A percentile compares a stretch with the other conserved stretches of the same genome.
phyloP scores from a whole-genome alignment of 306 rosid genomes.

The Vigna nakashimae region DNA sequence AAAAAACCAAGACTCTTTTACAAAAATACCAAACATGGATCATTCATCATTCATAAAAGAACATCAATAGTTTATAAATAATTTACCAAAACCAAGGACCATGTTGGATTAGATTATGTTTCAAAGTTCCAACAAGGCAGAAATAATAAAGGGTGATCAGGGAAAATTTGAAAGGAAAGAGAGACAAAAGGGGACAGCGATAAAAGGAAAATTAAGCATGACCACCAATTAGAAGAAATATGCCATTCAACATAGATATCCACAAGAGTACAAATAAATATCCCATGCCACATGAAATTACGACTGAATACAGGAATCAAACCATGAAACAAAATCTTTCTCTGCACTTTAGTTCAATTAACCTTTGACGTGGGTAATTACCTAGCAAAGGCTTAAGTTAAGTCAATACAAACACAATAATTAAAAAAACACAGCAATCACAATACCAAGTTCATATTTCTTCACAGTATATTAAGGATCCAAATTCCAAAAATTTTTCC shows the following conservation, averaged over 20 bases:
- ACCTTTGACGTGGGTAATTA: slow-evolving; percentile 6
- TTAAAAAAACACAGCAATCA: slow-evolving; percentile 16
- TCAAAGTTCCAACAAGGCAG: not conserved
- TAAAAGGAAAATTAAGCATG: slow-evolving; percentile 4
- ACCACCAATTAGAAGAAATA: slow-evolving; percentile 26
- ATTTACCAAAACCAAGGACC: slow-evolving; percentile 1
- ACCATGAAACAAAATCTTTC: slow-evolving; percentile 22
- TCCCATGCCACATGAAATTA: slow-evolving; percentile 10
- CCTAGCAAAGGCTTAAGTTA: slow-evolving; percentile 28
- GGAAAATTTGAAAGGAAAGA: not conserved
- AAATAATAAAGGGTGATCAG: not conserved
- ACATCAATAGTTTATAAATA: slow-evolving; percentile 11
- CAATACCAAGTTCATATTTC: slow-evolving; percentile 23
- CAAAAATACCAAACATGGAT: not conserved
- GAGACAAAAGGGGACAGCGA: not conserved
- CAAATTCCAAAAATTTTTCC: not conserved
- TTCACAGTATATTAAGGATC: slow-evolving; percentile 4
- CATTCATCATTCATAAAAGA: not conserved
- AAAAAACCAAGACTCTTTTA: not conserved
- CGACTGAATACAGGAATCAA: slow-evolving; percentile 1
- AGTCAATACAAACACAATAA: slow-evolving; percentile 19
- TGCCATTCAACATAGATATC: slow-evolving; percentile 18
- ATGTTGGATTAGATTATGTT: not conserved
- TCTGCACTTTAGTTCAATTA: slow-evolving; percentile 19
- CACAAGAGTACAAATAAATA: not conserved